A percentile compares a stretch with the other conserved stretches of the same genome.
Conservation (phyloP, 139 green algal species). For the Zygnema cylindricum region DNA sequence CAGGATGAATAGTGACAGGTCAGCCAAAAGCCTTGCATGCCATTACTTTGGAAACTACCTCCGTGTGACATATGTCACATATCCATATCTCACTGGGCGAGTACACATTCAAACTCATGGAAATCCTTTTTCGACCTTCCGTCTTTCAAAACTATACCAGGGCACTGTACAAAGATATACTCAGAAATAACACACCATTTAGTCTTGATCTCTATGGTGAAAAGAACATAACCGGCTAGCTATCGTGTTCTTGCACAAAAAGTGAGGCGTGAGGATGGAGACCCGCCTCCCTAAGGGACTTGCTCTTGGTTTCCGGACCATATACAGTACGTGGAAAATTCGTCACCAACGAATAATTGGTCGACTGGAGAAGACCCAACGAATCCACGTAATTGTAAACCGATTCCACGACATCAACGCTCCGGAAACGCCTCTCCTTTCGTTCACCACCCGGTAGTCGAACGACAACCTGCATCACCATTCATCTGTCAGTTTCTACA, state of each 20-base stretch:
- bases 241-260: conserved; percentile 60
- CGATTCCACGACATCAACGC: conserved; percentile 25
- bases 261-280: conserved; percentile 58
- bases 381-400: conserved; percentile 64
- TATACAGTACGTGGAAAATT: conserved; percentile 62
- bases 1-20: too few relatives aligned
- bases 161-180: too few relatives aligned
- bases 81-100: too few relatives aligned
- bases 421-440: conserved; percentile 40
- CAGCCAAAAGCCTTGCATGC: too few relatives aligned
- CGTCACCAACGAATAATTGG: conserved; percentile 57
- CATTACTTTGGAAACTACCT: too few relatives aligned
- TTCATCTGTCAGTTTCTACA: too few relatives aligned
- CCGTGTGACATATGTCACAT: too few relatives aligned
- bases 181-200: too few relatives aligned
- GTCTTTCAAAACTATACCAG: too few relatives aligned
- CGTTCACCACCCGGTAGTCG: conserved; percentile 52
- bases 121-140: too few relatives aligned
- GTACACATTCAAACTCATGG: too few relatives aligned
- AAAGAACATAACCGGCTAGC: neutral
- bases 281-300: conserved; percentile 53
- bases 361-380: neutral
- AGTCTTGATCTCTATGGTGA: too few relatives aligned
- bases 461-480: conserved; percentile 44
- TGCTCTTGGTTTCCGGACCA: neutral